These are phyloP conservation scores for Penicillium cataractarum DNA, from an alignment of 495 filamentous ascomycete species.

Conservation along the genomic window DNA sequence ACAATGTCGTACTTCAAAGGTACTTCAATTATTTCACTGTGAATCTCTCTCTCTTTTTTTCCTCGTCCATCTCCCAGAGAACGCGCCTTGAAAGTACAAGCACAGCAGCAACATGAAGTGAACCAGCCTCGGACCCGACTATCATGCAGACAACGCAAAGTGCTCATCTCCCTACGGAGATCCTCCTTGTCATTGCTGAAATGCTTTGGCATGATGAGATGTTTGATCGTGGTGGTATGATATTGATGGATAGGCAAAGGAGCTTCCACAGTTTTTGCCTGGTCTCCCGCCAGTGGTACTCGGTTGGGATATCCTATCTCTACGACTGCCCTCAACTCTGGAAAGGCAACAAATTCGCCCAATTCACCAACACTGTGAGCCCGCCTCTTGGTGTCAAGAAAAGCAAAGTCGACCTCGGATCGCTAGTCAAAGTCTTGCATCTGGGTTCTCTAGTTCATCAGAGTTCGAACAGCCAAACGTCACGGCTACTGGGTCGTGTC, in stretches of 20 bases:
- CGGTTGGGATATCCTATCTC: neutral
- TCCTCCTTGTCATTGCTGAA: constrained; percentile 52
- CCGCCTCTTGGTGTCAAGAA: neutral
- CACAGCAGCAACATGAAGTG: neutral
- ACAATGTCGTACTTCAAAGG: neutral
- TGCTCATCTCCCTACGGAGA: constrained; percentile 49
- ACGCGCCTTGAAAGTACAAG: neutral
- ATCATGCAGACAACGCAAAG: neutral
- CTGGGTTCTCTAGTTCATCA: neutral
- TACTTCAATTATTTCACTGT: neutral
- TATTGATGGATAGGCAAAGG: constrained; percentile 31
- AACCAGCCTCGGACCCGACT: neutral
- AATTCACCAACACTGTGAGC: constrained; percentile 7
- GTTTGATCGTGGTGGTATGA: constrained; percentile 2
- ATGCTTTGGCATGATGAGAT: constrained; percentile 26
- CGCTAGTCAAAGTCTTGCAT: neutral
- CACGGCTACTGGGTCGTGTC: neutral
- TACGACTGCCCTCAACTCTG: constrained; percentile 3
- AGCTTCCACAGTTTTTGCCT: constrained; percentile 59
- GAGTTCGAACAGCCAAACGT: neutral
- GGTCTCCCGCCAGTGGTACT: constrained; percentile 45
- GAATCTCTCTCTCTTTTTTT: neutral
- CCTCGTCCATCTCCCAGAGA: neutral
- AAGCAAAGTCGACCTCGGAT: constrained; percentile 5
- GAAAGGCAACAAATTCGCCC: neutral